Evolutionary conservation across 176 grass and related monocot genomes (phyloP).

Genomic region (Rhynchospora pubera): DNA sequence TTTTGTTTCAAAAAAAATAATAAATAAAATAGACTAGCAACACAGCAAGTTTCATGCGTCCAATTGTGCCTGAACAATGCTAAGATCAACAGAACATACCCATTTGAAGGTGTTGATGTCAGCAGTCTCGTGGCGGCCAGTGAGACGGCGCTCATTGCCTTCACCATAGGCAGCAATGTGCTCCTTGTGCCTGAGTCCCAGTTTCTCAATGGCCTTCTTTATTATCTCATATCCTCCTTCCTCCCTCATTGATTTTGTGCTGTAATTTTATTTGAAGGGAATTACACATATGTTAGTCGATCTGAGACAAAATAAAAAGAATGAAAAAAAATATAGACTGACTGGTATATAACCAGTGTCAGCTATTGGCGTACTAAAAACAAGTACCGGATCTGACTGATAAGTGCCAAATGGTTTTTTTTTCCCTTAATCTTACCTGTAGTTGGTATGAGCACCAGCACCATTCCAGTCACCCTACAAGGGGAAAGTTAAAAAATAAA

Average conservation of each 20-base stretch:
- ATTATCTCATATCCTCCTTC: conserved; percentile 76
- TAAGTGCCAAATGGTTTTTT: neutral
- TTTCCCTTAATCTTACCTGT: conserved; percentile 27
- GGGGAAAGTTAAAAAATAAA: neutral
- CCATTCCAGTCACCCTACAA: conserved; percentile 85
- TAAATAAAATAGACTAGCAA: neutral
- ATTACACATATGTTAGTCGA: neutral
- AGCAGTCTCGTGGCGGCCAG: conserved; percentile 81
- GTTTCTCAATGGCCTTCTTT: conserved; percentile 75
- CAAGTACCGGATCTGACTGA: neutral
- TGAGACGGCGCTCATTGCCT: conserved; percentile 88
- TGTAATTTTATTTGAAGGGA: conserved; percentile 15
- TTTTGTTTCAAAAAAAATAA: too few species aligned
- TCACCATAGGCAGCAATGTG: conserved; percentile 91
- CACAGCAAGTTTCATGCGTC: neutral
- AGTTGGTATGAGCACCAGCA: conserved; percentile 87
- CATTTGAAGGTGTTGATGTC: conserved; percentile 95
- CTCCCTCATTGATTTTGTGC: conserved; percentile 81
- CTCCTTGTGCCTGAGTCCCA: conserved; percentile 53
- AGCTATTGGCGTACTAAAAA: neutral
- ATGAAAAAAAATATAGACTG: neutral
- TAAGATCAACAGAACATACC: conserved; percentile 32
- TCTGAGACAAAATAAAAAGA: neutral
- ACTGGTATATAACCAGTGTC: neutral
- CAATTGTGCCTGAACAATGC: neutral